Percentiles rank a stretch among this genome's conserved stretches.
phyloP scores from a whole-genome alignment of 1,284 basidiomycete species.

The Heterobasidion occidentale region DNA sequence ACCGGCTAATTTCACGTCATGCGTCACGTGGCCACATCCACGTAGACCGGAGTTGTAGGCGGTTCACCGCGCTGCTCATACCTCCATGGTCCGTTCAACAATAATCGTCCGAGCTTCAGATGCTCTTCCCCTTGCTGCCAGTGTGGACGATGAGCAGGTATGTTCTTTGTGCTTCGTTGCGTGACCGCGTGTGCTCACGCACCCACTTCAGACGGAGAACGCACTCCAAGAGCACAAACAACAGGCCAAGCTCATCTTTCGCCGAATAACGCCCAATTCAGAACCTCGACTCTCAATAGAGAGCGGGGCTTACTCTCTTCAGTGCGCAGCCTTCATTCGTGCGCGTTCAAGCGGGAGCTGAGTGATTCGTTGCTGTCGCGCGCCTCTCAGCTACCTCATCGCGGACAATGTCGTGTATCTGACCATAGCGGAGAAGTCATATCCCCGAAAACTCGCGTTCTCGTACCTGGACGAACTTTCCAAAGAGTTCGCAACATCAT shows the following conservation, averaged over 20 bases:
- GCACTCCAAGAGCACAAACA: slow-evolving; percentile 96
- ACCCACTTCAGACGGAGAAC: slow-evolving; percentile 71
- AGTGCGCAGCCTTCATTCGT: slow-evolving; percentile 46
- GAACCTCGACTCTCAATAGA: slow-evolving; percentile 97
- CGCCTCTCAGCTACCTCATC: slow-evolving; percentile 81
- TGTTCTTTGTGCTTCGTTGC: slow-evolving; percentile 12
- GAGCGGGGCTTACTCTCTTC: slow-evolving; percentile 88
- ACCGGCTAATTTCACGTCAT: too few relatives aligned
- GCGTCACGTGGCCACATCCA: background rate
- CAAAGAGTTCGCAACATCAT: slow-evolving; percentile 90
- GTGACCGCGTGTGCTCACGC: too few relatives aligned
- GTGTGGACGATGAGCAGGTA: slow-evolving; percentile 93
- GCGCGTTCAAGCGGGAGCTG: slow-evolving; percentile 1
- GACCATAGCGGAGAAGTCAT: slow-evolving; percentile 93
- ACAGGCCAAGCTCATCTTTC: slow-evolving; percentile 94
- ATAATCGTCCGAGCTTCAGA: slow-evolving; percentile 89
- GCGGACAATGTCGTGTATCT: slow-evolving; percentile 91
- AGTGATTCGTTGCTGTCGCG: slow-evolving; percentile 1
- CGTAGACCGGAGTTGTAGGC: background rate
- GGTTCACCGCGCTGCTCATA: background rate
- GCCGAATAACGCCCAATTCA: slow-evolving; percentile 87
- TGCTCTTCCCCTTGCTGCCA: slow-evolving; percentile 87
- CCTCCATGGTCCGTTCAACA: slow-evolving; percentile 82
- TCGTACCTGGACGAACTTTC: slow-evolving; percentile 96
- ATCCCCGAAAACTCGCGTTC: slow-evolving; percentile 96